Base-by-base conservation (phyloP, 768 basidiomycete genomes). In the Royoungia palumana region DNA sequence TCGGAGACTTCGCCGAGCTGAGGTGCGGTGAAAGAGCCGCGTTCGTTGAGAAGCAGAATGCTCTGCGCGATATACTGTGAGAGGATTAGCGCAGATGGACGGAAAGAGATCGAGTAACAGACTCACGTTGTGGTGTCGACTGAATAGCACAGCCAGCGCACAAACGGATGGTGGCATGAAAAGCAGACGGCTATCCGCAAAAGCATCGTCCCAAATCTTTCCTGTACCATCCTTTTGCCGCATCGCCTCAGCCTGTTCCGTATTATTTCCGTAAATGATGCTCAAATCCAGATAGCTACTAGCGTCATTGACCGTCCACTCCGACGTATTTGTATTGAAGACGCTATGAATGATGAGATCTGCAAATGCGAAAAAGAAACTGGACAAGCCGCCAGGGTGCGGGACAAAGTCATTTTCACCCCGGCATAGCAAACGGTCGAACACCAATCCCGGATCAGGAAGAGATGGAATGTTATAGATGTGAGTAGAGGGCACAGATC, bases 231-330 rank as follows among this genome's bases (percentile, higher is more conserved):
- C 83, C 43, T 74, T 72, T 53, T 69, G 74, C 47, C 89, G 74
- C 13, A 91, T 74, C 4, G 62, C 59, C 22, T 80, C 62, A 8
- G 80, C 69, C 24, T 79, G 59, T 11, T 56, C 60, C 25, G 78
- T 68, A 24, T 71, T 80, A 62, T 61, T 79, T 0, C 89, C 89
- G 54, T 92, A 92, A 8, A 92, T 63, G 7, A 86, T 75, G 57
- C 82, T 83, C 35, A 92, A 62, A 60, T 92, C 89, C 14, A 92
- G 72, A 66, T 92, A 92, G 57, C 82, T 83, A 62, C 81, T 83
- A 0, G 81, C 68, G 36, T 78, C 67, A 59, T 92, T 92, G 47
- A 79, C 74, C 1, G 71, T 72, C 63, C 68, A 72, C 60, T 83
- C 73, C 4, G 17, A 38, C 28, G 60, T 68, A 50, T 76, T 66